These are phyloP conservation scores for Cladophialophora bantiana DNA, from an alignment of 2,329 filamentous ascomycete genomes.

Conservation along the genomic window DNA sequence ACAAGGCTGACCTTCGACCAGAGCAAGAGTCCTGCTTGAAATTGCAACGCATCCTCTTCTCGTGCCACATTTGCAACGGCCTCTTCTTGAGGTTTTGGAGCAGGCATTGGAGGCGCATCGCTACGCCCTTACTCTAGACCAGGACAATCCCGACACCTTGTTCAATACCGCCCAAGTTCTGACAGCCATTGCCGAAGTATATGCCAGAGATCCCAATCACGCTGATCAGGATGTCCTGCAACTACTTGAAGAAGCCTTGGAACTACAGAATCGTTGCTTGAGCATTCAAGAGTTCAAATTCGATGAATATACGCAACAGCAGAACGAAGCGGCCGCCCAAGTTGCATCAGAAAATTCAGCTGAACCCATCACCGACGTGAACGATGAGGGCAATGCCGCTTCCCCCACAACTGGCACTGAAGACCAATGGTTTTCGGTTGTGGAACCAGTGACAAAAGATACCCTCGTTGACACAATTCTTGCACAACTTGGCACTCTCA, in stretches of 20 bases:
- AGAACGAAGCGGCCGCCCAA: slow-evolving; percentile 31
- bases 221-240: slow-evolving; percentile 57
- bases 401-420: slow-evolving; percentile 22
- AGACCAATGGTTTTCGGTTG: slow-evolving; percentile 68
- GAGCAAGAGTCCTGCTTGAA: slow-evolving; percentile 73
- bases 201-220: slow-evolving; percentile 60
- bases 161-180: slow-evolving; percentile 77
- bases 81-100: slow-evolving; percentile 62
- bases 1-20: slow-evolving; percentile 43
- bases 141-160: slow-evolving; percentile 70
- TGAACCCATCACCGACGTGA: slow-evolving; percentile 30
- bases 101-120: slow-evolving; percentile 70
- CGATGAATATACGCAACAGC: slow-evolving; percentile 54
- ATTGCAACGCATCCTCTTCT: slow-evolving; percentile 71
- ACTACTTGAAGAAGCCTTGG: slow-evolving; percentile 66
- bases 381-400: slow-evolving; percentile 42
- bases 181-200: slow-evolving; percentile 67
- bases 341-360: slow-evolving; percentile 21
- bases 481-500: slow-evolving; percentile 66
- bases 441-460: slow-evolving; percentile 69
- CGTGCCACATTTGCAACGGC: slow-evolving; percentile 63
- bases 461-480: slow-evolving; percentile 73
- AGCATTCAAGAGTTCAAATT: slow-evolving; percentile 60
- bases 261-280: slow-evolving; percentile 66
- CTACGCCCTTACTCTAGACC: slow-evolving; percentile 65